Base-by-base conservation (phyloP, 176 grass and related monocot species). In the Bonia amplexicaulis region DNA sequence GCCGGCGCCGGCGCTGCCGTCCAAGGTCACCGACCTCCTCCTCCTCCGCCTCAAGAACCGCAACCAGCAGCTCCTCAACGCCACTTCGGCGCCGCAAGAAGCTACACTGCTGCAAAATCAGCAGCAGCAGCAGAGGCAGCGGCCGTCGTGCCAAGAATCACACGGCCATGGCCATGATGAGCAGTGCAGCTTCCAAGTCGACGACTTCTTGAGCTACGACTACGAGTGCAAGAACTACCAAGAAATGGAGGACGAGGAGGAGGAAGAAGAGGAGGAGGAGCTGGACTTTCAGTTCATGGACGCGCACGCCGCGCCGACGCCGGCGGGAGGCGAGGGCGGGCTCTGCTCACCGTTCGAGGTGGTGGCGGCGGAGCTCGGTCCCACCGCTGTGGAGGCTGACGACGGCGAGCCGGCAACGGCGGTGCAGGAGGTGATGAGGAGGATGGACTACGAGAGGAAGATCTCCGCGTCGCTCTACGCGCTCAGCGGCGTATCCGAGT, bases 361-460 rank as follows among this genome's bases (percentile, higher is more conserved):
- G 80, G 80, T 91, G 6, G 80, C 80, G 1, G 80, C 31, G 2
- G 85, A 87, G 52, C 80, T 91, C 52, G 75, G 62, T 3, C 12
- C 61, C 49, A 45, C n/a, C 10, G 70, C 69, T 12, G 67, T 59
- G 45, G 88, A 71, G 6, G 79, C 65, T 11, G 46, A 11, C 3
- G 76, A 37, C 48, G 82, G 61, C 46, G 79, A 69, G 51, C 64
- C 80, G 31, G 60, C 39, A 0, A 37, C 79, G 52, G 76, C 62
- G 13, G 80, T 92, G 52, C 82, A 94, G 41, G 89, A 89, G n/a
- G 83, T 87, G 69, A 76, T 90, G 33, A 92, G 91, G 52, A 88
- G 83, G 87, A 92, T 93, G 90, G 89, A 93, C 49, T 89, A 92
- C 87, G 90, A 94, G 90, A 87, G 90, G 82, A 89, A 94, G 65